Percentiles rank a stretch among this genome's conserved stretches.
phyloP scores from a whole-genome alignment of 257 asterid genomes.

The Euphrasia confusa region DNA sequence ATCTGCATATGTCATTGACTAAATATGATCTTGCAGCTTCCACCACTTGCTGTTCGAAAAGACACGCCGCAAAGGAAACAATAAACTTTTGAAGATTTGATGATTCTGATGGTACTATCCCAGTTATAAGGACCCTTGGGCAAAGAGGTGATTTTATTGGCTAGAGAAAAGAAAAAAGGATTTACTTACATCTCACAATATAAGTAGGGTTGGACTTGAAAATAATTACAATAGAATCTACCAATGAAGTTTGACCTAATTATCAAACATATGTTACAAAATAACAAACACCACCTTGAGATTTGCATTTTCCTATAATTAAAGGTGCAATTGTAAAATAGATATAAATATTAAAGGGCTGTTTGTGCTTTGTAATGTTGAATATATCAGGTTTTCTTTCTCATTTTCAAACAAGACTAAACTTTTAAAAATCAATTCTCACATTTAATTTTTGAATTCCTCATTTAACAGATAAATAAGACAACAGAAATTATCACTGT shows the following conservation, averaged over 20 bases:
- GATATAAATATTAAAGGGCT: not conserved
- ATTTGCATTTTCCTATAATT: not conserved
- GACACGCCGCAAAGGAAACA: conserved; percentile 85
- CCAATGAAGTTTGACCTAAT: not conserved
- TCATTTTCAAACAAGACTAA: not conserved
- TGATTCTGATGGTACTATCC: conserved; percentile 93
- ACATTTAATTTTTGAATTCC: not conserved
- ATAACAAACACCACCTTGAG: not conserved
- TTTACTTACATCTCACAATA: conserved; percentile 18
- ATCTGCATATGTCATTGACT: too few relatives aligned
- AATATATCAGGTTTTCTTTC: not conserved
- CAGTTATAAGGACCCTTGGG: conserved; percentile 79
- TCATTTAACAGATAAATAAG: not conserved
- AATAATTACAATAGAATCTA: not conserved
- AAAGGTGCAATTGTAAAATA: not conserved
- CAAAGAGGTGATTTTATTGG: conserved; percentile 94
- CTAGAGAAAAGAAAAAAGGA: conserved; percentile 39
- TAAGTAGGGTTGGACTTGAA: not conserved
- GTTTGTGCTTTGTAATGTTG: not conserved
- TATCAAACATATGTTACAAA: not conserved
- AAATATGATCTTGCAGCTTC: conserved; percentile 82
- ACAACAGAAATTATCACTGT: not conserved
- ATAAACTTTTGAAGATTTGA: conserved; percentile 86
- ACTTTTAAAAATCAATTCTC: not conserved
- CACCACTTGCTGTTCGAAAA: conserved; percentile 87